Conservation (phyloP, 345 rosid genomes). For the Aegle marmelos region DNA sequence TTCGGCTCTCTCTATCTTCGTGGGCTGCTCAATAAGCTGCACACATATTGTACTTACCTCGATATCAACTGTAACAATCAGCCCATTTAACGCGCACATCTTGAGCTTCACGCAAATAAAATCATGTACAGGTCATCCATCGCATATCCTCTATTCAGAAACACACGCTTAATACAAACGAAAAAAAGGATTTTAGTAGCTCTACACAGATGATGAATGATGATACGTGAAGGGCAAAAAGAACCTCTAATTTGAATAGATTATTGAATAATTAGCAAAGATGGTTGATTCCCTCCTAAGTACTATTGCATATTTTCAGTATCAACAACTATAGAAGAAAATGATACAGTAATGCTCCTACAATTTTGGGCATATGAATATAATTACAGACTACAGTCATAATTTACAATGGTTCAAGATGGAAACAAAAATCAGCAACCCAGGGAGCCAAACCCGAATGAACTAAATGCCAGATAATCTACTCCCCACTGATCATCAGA, state of each 20-base stretch:
- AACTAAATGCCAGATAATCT: neutral
- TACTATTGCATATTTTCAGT: neutral
- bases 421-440: neutral
- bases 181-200: neutral
- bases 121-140: too few species aligned
- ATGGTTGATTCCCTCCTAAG: neutral
- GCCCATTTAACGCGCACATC: too few species aligned
- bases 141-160: too few species aligned
- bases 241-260: neutral
- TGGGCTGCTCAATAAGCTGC: too few species aligned
- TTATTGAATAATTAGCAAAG: neutral
- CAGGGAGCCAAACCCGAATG: neutral
- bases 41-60: too few species aligned
- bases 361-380: conserved; percentile 1
- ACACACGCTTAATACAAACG: neutral
- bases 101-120: too few species aligned
- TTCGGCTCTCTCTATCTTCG: too few species aligned
- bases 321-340: neutral
- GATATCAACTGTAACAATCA: too few species aligned
- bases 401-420: neutral
- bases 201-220: neutral
- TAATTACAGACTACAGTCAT: conserved; percentile 21
- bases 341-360: conserved; percentile 11
- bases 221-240: neutral
- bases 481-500: conserved; percentile 63